Conservation (phyloP, 129 eudicot species). For the Flaveria sonorensis region DNA sequence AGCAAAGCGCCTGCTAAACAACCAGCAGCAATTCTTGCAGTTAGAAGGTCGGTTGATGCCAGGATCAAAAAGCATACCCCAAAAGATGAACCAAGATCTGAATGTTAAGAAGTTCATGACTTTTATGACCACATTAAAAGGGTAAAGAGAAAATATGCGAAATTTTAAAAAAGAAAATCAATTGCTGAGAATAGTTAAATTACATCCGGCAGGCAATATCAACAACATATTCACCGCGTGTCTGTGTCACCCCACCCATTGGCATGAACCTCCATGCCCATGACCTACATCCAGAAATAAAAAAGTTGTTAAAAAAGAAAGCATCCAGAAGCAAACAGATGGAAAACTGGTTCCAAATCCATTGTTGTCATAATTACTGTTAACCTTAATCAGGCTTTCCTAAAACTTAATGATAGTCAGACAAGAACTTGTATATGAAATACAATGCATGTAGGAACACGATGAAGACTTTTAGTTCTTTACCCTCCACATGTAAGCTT, state of each 20-base stretch:
- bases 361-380: background rate
- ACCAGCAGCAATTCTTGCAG: constrained; percentile 96
- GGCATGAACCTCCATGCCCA: constrained; percentile 97
- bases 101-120: background rate
- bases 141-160: background rate
- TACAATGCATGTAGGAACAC: background rate
- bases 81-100: constrained; percentile 99
- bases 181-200: constrained; percentile 15
- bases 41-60: constrained; percentile 75
- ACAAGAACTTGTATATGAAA: background rate
- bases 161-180: background rate
- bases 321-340: background rate
- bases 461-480: constrained; percentile 9
- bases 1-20: constrained; percentile 83
- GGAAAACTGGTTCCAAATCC: background rate
- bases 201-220: constrained; percentile 99
- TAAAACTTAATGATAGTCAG: background rate
- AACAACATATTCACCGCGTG: constrained; percentile 97
- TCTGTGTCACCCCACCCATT: constrained; percentile 98
- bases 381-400: background rate
- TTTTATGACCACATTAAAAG: background rate
- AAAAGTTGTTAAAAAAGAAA: constrained; percentile 8
- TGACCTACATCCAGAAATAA: constrained; percentile 57
- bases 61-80: constrained; percentile 97
- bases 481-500: constrained; percentile 97